Conservation (phyloP, 306 rosid species). For the Quercus glauca region DNA sequence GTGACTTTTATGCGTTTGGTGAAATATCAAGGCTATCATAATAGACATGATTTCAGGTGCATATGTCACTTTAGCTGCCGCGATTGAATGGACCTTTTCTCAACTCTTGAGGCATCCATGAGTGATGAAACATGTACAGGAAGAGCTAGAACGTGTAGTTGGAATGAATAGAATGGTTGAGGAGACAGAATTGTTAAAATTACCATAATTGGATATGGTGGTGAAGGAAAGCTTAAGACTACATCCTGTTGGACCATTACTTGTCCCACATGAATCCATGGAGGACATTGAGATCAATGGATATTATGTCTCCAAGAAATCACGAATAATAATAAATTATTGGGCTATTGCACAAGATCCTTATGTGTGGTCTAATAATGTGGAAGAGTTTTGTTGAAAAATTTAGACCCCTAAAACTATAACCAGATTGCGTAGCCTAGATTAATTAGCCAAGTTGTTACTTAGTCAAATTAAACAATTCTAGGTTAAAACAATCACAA, state of each 20-base stretch:
- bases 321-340: constrained; percentile 25
- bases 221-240: constrained; percentile 44
- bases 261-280: constrained; percentile 27
- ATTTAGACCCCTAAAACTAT: too few species aligned
- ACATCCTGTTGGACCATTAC: constrained; percentile 33
- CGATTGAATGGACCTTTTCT: constrained; percentile 38
- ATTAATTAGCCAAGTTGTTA: too few species aligned
- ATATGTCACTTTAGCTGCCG: neutral
- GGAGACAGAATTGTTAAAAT: constrained; percentile 28
- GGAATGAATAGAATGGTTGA: constrained; percentile 36
- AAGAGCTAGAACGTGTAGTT: constrained; percentile 26
- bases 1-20: too few species aligned
- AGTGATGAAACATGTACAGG: constrained; percentile 37
- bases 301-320: constrained; percentile 25
- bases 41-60: constrained; percentile 28
- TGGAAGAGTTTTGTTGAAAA: too few species aligned
- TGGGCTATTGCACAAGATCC: constrained; percentile 42
- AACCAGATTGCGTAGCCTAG: too few species aligned
- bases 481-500: too few species aligned
- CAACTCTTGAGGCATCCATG: constrained; percentile 40
- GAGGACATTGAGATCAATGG: constrained; percentile 33
- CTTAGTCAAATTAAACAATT: too few species aligned
- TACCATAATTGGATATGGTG: constrained; percentile 35
- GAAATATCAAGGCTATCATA: constrained; percentile 34
- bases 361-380: constrained; percentile 37